These are phyloP conservation scores for Cucurbitaria berberidis DNA, from an alignment of 2,329 filamentous ascomycete species.

Conservation along the genomic window DNA sequence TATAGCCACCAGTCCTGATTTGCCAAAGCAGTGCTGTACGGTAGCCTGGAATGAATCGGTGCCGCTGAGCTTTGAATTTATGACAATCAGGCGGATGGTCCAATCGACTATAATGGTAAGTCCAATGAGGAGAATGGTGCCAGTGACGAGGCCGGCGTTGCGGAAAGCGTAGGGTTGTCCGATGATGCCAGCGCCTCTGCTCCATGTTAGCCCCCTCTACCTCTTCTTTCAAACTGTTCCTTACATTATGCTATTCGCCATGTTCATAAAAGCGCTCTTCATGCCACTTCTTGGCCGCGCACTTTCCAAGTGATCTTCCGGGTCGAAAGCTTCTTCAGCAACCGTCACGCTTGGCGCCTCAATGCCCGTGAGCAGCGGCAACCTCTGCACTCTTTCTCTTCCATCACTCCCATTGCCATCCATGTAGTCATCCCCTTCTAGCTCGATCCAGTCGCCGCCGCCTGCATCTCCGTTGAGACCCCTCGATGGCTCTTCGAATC, in stretches of 20 bases:
- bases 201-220: constrained; percentile 16
- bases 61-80: constrained; percentile 96
- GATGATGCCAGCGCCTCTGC: constrained; percentile 68
- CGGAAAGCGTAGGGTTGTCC: constrained; percentile 93
- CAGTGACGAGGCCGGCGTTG: constrained; percentile 85
- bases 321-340: constrained; percentile 62
- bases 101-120: constrained; percentile 91
- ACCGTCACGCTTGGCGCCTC: constrained; percentile 81
- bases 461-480: constrained; percentile 43
- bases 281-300: constrained; percentile 83
- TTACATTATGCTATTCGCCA: constrained; percentile 96
- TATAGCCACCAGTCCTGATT: constrained; percentile 85
- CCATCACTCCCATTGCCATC: constrained; percentile 37
- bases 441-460: constrained; percentile 54
- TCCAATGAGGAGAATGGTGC: constrained; percentile 75
- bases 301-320: constrained; percentile 64
- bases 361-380: constrained; percentile 80
- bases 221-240: constrained; percentile 1
- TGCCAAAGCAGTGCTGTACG: constrained; percentile 93
- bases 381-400: constrained; percentile 57
- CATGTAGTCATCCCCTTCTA: constrained; percentile 68
- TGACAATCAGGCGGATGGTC: constrained; percentile 96
- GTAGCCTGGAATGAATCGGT: constrained; percentile 94
- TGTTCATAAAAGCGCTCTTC: constrained; percentile 95
- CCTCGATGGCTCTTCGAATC: constrained; percentile 64